Evolutionary conservation across 2,329 filamentous ascomycete species (phyloP).

Genomic region (Colletotrichum falcatum): DNA sequence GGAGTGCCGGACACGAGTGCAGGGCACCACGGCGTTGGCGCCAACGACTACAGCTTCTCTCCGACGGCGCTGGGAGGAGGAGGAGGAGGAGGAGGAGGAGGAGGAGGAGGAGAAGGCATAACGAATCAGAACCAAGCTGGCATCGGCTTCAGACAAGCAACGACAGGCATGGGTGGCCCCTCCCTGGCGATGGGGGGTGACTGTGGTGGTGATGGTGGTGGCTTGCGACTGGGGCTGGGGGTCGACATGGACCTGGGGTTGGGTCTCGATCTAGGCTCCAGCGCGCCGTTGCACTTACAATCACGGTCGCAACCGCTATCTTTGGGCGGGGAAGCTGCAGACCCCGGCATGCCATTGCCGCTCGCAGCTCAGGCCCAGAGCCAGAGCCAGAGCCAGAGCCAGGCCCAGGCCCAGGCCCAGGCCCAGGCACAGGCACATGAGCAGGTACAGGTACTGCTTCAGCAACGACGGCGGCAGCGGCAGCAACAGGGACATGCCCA

Average conservation of each 20-base stretch:
- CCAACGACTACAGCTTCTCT: conserved; percentile 25
- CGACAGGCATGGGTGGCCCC: not conserved
- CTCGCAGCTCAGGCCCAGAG: conserved; percentile 14
- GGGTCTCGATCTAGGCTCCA: not conserved
- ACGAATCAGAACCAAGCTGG: not conserved
- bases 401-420: conserved; percentile 29
- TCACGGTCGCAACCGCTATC: conserved; percentile 24
- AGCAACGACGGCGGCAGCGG: conserved; percentile 6
- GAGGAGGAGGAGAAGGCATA: not conserved
- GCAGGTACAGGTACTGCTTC: not conserved
- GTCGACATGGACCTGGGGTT: conserved; percentile 10
- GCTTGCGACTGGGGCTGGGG: conserved; percentile 7
- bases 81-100: not conserved
- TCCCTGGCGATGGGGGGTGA: not conserved
- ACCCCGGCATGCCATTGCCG: not conserved
- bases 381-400: too few relatives aligned
- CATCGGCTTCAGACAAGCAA: not conserved
- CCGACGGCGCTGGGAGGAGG: conserved; percentile 5
- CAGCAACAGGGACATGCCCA: not conserved
- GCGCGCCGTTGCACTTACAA: conserved; percentile 31
- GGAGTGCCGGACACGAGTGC: not conserved
- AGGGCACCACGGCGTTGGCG: not conserved
- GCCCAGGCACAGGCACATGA: conserved; percentile 25
- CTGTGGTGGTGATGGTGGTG: not conserved
- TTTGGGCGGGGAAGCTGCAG: conserved; percentile 27